Evolutionary conservation across 2,329 filamentous ascomycete genomes (phyloP), one percentile per base, ranked within the genome.

Genomic region (Cladosporium austrohemisphaericum): DNA sequence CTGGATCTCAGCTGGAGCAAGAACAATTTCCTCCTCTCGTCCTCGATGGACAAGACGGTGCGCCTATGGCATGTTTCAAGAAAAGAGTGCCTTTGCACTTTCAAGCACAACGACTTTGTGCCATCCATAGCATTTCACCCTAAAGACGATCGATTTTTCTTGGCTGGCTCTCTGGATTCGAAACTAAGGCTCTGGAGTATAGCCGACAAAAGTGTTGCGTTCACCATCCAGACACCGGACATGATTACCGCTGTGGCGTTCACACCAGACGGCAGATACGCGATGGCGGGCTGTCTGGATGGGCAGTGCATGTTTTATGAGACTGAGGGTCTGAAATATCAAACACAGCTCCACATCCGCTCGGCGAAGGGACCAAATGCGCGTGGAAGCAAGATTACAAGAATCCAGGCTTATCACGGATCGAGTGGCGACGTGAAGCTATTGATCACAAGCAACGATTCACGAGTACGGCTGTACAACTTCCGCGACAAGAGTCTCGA

Each of bases 31-130:
- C 70, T 98, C 22, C 76, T 98, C 13, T 96, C 92, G 3, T 94
- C 91, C 0, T 95, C 91, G 0, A 96, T 97, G 90, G 93, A 98
- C 66, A 96, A 96, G 73, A 95, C 91, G 0, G 93, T 98, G 10
- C 81, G 89, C 11, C 69, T 98, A 40, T 98, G 93, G 92, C 93
- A 98, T 68, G 77, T 93, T 54, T 92, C 81, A 63, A 79, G 92
- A 45, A 69, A 78, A 3, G 91, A 97, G 62, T 96, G 90, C 61
- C 75, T 98, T 1, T 95, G 90, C 68, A 90, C 86, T 2, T 98
- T 97, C 71, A 88, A 91, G 60, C 93, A 97, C 68, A 88, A 84
- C 60, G 93, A 98, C 65, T 90, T 96, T 59, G 92, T 97, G 38
- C 95, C 93, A 0, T 92, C 90, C 1, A 91, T 98, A 41, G 83